Evolutionary conservation across 2,329 filamentous ascomycete species (phyloP), one percentile per base, ranked within the genome.

Genomic region (Hypoxylon sp.): DNA sequence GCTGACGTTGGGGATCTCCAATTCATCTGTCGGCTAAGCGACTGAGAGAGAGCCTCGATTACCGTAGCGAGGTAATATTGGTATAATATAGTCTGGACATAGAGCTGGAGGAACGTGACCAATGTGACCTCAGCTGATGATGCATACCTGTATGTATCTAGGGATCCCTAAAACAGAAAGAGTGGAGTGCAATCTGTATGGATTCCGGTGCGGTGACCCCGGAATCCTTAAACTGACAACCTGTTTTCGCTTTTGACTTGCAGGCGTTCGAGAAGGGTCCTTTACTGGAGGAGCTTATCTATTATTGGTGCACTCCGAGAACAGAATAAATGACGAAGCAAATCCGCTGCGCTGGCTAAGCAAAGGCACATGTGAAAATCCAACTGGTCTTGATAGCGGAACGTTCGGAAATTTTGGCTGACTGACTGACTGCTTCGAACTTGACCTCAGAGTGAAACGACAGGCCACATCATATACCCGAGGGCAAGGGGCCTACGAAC

Each of bases 101-200:
- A 67, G 58, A 63, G 29, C 58, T 69, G 33, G 47, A 63, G 60
- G 37, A 70, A 70, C 60, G 66, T 70, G 63, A 67, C 63, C 69
- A 63, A 69, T 67, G 63, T 70, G 63, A 70, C 58, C 66, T 64
- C 57, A 65, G 60, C 55, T 69, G 69, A 70, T 48, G 63, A 60
- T 69, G 66, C 58, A 64, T 44, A 63, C 54, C 65, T 65, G 51
- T 55, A 26, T 19, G 51, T 55, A 26, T n/a, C 48, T 48, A 44
- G 53, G 52, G 54, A 48, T 55, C 26, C 57, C 35, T 54, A 48
- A 42, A 59, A 33, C 31, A 52, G 51, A 53, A 64, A 71, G 29
- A 59, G 63, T 58, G 66, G 63, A 62, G 44, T 50, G 10, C 31
- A 39, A 60, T 44, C n/a, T 58, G 44, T 53, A 55, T 55, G 44